Percentiles rank a stretch among this genome's conserved stretches.
phyloP scores from a whole-genome alignment of 176 grass and related monocot species.

The Carex scoparia region DNA sequence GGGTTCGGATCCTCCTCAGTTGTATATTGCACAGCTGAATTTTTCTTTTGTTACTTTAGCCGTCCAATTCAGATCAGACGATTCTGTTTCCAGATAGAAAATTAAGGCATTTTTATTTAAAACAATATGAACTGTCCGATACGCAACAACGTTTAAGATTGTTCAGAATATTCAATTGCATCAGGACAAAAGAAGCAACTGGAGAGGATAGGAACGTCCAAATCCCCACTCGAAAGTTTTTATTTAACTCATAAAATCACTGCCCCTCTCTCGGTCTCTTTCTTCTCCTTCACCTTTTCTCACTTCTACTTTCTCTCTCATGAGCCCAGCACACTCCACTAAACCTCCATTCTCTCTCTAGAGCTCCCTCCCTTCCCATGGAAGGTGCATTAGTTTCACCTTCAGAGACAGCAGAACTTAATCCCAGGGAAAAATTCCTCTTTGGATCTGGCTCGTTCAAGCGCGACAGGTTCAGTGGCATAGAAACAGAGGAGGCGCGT shows the following conservation, averaged over 20 bases:
- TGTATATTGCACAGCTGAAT: background rate
- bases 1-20: background rate
- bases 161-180: background rate
- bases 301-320: background rate
- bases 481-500: slow-evolving; percentile 30
- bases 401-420: slow-evolving; percentile 16
- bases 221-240: slow-evolving; percentile 16
- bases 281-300: background rate
- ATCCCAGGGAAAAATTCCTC: slow-evolving; percentile 31
- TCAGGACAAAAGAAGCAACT: background rate
- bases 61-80: background rate
- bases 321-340: background rate
- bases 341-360: background rate
- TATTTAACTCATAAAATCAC: background rate
- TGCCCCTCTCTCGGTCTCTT: background rate
- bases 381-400: slow-evolving; percentile 16
- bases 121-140: background rate
- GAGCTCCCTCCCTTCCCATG: background rate
- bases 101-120: too few species aligned
- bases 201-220: background rate
- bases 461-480: slow-evolving; percentile 42
- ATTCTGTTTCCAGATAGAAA: too few species aligned
- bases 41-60: background rate
- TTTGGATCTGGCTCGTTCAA: slow-evolving; percentile 60
- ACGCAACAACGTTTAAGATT: background rate